phyloP scores from a whole-genome alignment of 805 yeast species.

The Lipomyces yamadae region DNA sequence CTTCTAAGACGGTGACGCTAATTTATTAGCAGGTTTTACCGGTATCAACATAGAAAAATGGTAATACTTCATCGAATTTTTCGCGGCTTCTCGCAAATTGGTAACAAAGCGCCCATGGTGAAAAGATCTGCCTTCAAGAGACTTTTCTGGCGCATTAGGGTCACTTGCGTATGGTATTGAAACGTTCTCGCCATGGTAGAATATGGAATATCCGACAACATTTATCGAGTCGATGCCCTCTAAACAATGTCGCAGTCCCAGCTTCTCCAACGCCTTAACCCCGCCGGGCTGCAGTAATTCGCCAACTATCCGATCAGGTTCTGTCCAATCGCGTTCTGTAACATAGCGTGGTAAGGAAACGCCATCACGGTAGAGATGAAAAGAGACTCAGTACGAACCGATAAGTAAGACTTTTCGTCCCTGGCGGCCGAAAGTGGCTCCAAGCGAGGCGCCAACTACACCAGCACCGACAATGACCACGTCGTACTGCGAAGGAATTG shows the following conservation, averaged over 20 bases:
- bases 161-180: constrained; percentile 66
- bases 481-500: constrained; percentile 56
- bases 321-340: constrained; percentile 82
- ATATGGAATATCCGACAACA: constrained; percentile 79
- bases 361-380: too few species aligned
- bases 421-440: constrained; percentile 85
- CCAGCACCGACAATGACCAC: constrained; percentile 98
- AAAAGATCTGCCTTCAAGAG: constrained; percentile 77
- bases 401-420: constrained; percentile 78
- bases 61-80: constrained; percentile 53
- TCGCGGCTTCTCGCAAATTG: constrained; percentile 75
- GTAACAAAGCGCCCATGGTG: constrained; percentile 88
- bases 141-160: constrained; percentile 23
- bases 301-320: constrained; percentile 96
- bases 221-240: constrained; percentile 77
- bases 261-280: constrained; percentile 74
- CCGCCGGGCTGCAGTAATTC: constrained; percentile 98
- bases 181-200: constrained; percentile 63
- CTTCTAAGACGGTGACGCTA: constrained; percentile 80
- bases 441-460: constrained; percentile 91
- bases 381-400: constrained; percentile 26
- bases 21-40: background rate
- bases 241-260: constrained; percentile 80
- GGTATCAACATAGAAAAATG: too few species aligned
- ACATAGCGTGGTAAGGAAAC: background rate